These are phyloP conservation scores for Anisogramma anomala DNA, from an alignment of 2,329 filamentous ascomycete genomes.

Conservation along the genomic window DNA sequence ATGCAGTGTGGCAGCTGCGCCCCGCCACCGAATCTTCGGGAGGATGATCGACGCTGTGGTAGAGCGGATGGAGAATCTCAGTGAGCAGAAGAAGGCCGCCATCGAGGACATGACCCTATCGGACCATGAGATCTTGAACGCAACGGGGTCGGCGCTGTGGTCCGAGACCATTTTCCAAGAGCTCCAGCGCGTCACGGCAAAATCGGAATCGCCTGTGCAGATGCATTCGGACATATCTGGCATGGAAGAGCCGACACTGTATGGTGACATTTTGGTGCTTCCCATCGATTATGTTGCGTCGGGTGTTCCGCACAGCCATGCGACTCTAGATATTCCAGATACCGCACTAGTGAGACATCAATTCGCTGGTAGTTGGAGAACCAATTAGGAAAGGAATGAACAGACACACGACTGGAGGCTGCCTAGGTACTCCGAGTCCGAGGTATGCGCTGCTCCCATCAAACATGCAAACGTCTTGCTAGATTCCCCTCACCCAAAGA, in stretches of 20 bases:
- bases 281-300: background rate
- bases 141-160: background rate
- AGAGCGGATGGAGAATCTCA: background rate
- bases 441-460: no score
- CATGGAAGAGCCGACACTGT: background rate
- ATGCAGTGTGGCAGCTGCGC: background rate
- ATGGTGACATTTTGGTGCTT: background rate
- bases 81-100: background rate
- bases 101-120: background rate
- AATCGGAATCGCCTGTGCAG: background rate
- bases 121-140: background rate
- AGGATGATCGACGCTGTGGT: background rate
- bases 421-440: no score
- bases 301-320: background rate
- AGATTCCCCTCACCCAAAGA: no score
- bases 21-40: background rate
- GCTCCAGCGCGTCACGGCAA: background rate
- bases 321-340: background rate
- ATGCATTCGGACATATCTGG: background rate
- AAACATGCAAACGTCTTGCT: no score
- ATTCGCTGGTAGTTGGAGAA: background rate
- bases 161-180: background rate
- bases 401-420: no score
- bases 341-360: background rate
- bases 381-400: no score